phyloP scores from a whole-genome alignment of 2,329 filamentous ascomycete species.

The Huntiella moniliformis region DNA sequence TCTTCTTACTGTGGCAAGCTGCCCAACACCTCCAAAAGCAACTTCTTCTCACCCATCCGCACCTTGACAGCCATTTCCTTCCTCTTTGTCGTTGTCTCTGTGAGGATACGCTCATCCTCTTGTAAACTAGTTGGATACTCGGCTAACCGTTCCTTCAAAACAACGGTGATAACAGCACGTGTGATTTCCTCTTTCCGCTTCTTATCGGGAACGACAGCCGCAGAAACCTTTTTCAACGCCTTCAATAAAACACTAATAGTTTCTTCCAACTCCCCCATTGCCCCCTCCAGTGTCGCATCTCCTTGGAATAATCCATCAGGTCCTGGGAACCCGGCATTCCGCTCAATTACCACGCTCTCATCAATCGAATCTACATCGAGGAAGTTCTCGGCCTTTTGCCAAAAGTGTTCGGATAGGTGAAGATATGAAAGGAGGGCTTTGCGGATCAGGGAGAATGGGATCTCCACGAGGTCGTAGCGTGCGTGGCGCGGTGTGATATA shows the following conservation, averaged over 20 bases:
- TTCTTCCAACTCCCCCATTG: slow-evolving; percentile 32
- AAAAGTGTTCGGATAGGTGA: slow-evolving; percentile 19
- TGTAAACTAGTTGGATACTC: slow-evolving; percentile 25
- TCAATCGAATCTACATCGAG: slow-evolving; percentile 51
- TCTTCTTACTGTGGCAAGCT: slow-evolving; percentile 11
- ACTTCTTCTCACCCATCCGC: slow-evolving; percentile 51
- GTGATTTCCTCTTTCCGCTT: slow-evolving; percentile 29
- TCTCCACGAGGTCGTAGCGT: slow-evolving; percentile 65
- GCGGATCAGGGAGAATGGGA: slow-evolving; percentile 43
- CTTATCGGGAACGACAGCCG: slow-evolving; percentile 28
- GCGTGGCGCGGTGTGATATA: slow-evolving; percentile 67
- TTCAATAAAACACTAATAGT: slow-evolving; percentile 34
- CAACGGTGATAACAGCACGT: slow-evolving; percentile 21
- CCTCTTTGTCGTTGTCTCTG: slow-evolving; percentile 17
- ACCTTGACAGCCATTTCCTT: slow-evolving; percentile 45
- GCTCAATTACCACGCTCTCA: slow-evolving; percentile 52
- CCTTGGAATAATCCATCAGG: slow-evolving; percentile 26
- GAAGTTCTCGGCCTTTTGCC: slow-evolving; percentile 25
- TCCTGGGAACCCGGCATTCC: slow-evolving; percentile 32
- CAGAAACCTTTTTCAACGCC: slow-evolving; percentile 26
- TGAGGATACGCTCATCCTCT: slow-evolving; percentile 23
- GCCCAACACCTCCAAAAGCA: slow-evolving; percentile 36
- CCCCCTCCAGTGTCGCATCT: slow-evolving; percentile 20
- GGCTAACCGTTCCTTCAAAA: slow-evolving; percentile 21
- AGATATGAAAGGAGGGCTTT: slow-evolving; percentile 24